Conservation (phyloP, 768 basidiomycete genomes). For the Tricholoma matsutake region DNA sequence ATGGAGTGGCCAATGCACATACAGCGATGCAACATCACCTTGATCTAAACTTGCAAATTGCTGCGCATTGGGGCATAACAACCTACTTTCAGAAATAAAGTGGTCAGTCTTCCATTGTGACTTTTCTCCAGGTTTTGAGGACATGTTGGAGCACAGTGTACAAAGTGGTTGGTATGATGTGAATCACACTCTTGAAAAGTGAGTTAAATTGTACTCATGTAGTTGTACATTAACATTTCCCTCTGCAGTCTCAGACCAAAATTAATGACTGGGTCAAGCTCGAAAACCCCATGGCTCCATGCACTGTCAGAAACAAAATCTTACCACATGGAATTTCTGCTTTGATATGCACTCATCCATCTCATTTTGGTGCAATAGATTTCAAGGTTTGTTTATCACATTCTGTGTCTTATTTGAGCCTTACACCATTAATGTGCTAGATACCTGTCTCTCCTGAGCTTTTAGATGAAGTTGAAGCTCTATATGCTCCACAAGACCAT, state of each 20-base stretch:
- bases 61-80: too few relatives aligned
- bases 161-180: too few relatives aligned
- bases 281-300: conserved; percentile 17
- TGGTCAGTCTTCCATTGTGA: too few relatives aligned
- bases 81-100: too few relatives aligned
- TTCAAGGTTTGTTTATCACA: conserved; percentile 27
- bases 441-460: not conserved
- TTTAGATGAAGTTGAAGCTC: not conserved
- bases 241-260: too few relatives aligned
- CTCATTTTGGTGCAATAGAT: conserved; percentile 22
- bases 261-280: conserved; percentile 24
- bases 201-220: too few relatives aligned
- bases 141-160: too few relatives aligned
- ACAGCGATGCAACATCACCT: not conserved
- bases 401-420: not conserved
- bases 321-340: conserved; percentile 29
- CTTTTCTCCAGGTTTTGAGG: too few relatives aligned
- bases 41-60: not conserved
- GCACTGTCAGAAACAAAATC: conserved; percentile 28
- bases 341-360: too few relatives aligned
- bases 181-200: too few relatives aligned
- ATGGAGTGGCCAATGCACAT: conserved; percentile 31
- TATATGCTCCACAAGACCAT: not conserved
- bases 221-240: too few relatives aligned
- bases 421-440: not conserved